These are phyloP conservation scores for Leishmania tarentolae DNA, from an alignment of 208 protist species.

Conservation along the genomic window DNA sequence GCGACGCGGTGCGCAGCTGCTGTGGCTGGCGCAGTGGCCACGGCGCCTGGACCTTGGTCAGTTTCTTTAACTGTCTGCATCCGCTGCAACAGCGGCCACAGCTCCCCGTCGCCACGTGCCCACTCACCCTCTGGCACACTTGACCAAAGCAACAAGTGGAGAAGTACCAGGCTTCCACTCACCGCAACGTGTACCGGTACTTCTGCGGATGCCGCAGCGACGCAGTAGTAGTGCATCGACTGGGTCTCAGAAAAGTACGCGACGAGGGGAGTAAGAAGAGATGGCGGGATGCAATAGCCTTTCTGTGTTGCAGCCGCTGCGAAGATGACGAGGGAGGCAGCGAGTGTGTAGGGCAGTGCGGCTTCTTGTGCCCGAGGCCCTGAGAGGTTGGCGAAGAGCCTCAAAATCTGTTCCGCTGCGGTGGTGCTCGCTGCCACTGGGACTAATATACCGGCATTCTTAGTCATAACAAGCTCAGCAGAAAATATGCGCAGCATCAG, in stretches of 20 bases:
- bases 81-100: conserved; percentile 19
- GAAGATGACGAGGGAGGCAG: conserved; percentile 26
- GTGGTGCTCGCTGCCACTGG: conserved; percentile 16
- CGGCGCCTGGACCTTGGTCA: background rate
- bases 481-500: conserved; percentile 26
- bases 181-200: conserved; percentile 9
- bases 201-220: background rate
- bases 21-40: background rate
- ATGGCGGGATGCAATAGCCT: background rate
- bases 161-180: conserved; percentile 26
- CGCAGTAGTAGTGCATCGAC: conserved; percentile 27
- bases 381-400: conserved; percentile 25
- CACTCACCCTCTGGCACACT: conserved; percentile 5
- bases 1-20: background rate
- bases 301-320: conserved; percentile 15
- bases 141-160: conserved; percentile 31
- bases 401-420: conserved; percentile 24
- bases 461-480: background rate
- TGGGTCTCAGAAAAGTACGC: conserved; percentile 23
- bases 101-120: conserved; percentile 20
- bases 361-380: conserved; percentile 9
- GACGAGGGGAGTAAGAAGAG: conserved; percentile 11
- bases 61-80: background rate
- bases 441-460: background rate
- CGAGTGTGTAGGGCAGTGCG: conserved; percentile 36